Evolutionary conservation across 2,329 filamentous ascomycete species (phyloP), one percentile per base, ranked within the genome.

Genomic region (Pseudogymnoascus destructans): DNA sequence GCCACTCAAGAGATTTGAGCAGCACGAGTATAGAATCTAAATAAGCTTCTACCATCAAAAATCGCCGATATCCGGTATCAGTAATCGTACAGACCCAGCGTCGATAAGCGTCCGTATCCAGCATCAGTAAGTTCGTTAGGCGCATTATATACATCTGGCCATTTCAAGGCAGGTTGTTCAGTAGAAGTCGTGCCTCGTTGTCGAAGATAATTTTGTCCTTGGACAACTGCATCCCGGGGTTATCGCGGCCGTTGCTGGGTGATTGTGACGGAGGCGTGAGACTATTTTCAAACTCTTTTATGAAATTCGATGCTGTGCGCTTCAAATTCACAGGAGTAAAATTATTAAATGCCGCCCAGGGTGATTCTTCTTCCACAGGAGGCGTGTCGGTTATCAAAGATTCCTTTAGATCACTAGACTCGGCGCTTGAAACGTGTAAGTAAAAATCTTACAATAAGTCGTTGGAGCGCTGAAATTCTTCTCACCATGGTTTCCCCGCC

Each of bases 231-330:
- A 11, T 32, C 15, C 11, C n/a, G 10, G 46, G 5, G 9, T 52
- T 32, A 9, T 17, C 15, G 9, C 19, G 15, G 25, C 46, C n/a
- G 25, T 70, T 69, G 46, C 3, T 52, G 5, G 46, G 46, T 19
- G 46, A 52, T 30, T 52, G 46, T 3, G 70, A 66, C 0, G 78
- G 74, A 32, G 81, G 76, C 1, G 79, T 82, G 11, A 91, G 74
- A 63, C 81, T 87, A 70, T 83, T 88, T 73, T 97, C 92, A 88
- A 89, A 95, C 68, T 95, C 90, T 63, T 84, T 86, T 82, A 96
- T 89, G 59, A 95, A 77, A 62, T 86, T 87, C 33, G 84, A 87
- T n/a, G 91, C 88, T 0, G 88, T 92, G 35, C 83, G 80, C 69
- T 89, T 88, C 64, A 96, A 74, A 65, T 89, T 90, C 64, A 82